Evolutionary conservation across 23 red algal genomes (phyloP), one percentile per base, ranked within the genome.

Genomic region (Gracilaria vermiculophylla): DNA sequence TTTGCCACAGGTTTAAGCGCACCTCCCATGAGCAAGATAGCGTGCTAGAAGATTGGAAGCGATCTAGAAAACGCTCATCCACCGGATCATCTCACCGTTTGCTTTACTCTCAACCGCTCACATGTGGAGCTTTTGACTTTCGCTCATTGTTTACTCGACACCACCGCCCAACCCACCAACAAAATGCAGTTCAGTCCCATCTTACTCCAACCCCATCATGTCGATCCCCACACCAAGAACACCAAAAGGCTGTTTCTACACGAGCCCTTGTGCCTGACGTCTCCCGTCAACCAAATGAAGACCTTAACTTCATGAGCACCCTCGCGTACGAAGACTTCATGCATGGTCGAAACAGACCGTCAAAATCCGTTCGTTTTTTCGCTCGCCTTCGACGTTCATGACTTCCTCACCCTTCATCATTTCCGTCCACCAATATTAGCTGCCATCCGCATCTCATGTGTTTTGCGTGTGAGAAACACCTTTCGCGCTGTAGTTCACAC

Each of bases 301-400:
- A 73, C 10, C 44, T 73, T 29, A 44, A 73, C 36, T 73, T 73
- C 3, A 28, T 73, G 36, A 48, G 67, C 24, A 48, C 67, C 37
- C 67, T 73, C 47, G 67, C 67, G 20, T 73, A 73, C 17, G 67
- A 73, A 25, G 67, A 73, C 40, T 73, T 73, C 67, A 73, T 73
- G 67, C 31, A 25, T 28, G 67, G 67, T 27, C 67, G 42, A 16
- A 73, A 73, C 37, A 28, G 67, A 23, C 67, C 67, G 9, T 37
- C 36, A 12, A 73, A 73, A 48, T 16, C 67, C 11, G 20, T 73
- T 73, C 67, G 67, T 47, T 8, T 73, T 12, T 73, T 73, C 9
- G 67, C 67, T 0, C 36, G 67, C 5, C 42, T 73, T 47, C 67
- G 67, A 73, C 67, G 67, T 35, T 34, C 58, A 35, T 64, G 21